Percentiles rank a stretch among this genome's conserved stretches.
phyloP scores from a whole-genome alignment of 257 asterid genomes.

The Solanum chmielewskii region DNA sequence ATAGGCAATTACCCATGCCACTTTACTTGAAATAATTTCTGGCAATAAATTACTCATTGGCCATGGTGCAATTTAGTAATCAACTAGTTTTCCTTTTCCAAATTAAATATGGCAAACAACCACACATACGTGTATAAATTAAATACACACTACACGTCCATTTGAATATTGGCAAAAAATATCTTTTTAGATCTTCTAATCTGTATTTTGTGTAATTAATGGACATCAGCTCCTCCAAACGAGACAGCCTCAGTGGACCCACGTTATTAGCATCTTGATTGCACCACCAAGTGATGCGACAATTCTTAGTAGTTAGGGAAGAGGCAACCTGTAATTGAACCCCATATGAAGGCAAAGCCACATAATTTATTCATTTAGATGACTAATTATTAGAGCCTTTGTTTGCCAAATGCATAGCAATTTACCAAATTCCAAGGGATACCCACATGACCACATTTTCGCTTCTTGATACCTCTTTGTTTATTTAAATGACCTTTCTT shows the following conservation, averaged over 20 bases:
- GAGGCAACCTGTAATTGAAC: not conserved
- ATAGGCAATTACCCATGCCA: not conserved
- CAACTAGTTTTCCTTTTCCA: not conserved
- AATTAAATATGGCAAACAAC: not conserved
- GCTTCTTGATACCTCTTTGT: not conserved
- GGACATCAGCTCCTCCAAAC: not conserved
- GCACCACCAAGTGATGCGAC: not conserved
- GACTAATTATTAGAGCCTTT: not conserved
- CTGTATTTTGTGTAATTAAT: not conserved
- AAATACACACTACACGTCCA: not conserved
- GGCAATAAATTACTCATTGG: not conserved
- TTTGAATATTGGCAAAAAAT: not conserved
- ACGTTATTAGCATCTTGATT: not conserved
- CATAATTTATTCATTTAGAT: not conserved
- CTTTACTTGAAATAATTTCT: not conserved
- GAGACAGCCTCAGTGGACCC: not conserved
- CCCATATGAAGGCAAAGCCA: not conserved
- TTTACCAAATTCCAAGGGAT: not conserved
- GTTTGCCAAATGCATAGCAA: not conserved
- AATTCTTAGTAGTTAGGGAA: not conserved
- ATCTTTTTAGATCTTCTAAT: not conserved
- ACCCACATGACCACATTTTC: not conserved
- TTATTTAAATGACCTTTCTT: not conserved
- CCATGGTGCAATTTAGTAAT: not conserved
- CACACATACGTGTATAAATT: not conserved